Conservation (phyloP, 257 asterid species). For the Apocynum venetum region DNA sequence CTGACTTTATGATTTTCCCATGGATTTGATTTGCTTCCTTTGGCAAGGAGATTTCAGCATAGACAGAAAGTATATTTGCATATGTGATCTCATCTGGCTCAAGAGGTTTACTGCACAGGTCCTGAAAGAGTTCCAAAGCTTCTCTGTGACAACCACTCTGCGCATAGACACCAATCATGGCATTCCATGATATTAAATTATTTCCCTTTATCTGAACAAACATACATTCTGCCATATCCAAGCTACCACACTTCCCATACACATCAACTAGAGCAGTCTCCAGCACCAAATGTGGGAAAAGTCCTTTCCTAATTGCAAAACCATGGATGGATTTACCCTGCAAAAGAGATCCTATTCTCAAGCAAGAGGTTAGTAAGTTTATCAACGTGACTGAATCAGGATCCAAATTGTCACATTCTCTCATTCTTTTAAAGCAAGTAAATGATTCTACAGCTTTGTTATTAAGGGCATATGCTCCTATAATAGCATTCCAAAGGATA, state of each 20-base stretch:
- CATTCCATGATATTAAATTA: constrained; percentile 53
- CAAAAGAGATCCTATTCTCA: constrained; percentile 28
- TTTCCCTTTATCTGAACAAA: constrained; percentile 31
- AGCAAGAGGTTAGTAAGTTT: constrained; percentile 56
- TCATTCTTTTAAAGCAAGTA: constrained; percentile 43
- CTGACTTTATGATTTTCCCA: constrained; percentile 33
- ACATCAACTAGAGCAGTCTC: constrained; percentile 54
- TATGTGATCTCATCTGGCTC: constrained; percentile 48
- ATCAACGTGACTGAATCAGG: constrained; percentile 57
- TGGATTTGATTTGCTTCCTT: constrained; percentile 59
- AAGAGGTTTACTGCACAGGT: constrained; percentile 24
- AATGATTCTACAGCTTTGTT: constrained; percentile 32
- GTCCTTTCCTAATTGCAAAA: constrained; percentile 39
- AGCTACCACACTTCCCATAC: constrained; percentile 51
- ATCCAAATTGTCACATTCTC: constrained; percentile 26
- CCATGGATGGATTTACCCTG: constrained; percentile 57
- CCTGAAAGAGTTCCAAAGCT: constrained; percentile 40
- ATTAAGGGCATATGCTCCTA: constrained; percentile 42
- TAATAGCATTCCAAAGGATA: constrained; percentile 55
- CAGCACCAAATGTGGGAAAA: constrained; percentile 40
- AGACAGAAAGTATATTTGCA: constrained; percentile 40
- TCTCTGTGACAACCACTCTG: constrained; percentile 32
- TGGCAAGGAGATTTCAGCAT: constrained; percentile 52
- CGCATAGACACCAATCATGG: constrained; percentile 45
- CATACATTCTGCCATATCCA: constrained; percentile 26